Base-by-base conservation (phyloP, 306 rosid genomes). In the Quercus bicolor region DNA sequence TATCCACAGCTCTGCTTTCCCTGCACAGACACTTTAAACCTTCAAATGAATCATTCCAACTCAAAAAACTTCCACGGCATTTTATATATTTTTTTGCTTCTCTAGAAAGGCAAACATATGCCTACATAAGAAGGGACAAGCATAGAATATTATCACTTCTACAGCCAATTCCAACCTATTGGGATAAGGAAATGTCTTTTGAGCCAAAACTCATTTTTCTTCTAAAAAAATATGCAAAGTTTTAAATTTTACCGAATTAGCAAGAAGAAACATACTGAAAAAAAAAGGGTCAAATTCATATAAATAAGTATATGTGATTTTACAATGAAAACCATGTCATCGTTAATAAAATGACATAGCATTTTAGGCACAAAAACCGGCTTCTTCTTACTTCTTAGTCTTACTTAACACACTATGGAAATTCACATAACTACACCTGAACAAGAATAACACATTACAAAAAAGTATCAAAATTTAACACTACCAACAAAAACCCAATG, bases 1-100 rank as follows among this genome's bases (percentile, higher is more conserved):
- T 94, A 75, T 94, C 97, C 52, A 94, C 80, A 0, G 97, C 95
- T 23, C 97, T 86, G 79, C 98, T 94, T 75, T 94, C 97, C 72
- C 97, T 90, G 87, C 85, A 90, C 21, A 52, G 56, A 45, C 55
- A 83, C 59, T 68, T 70, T 69, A 14, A 75, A 77, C 34, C 68
- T 24, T 83, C 24, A 80, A 19, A 61, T 34, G 56, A 21, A 70
- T 73, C 40, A 74, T 43, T 78, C 37, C 51, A 26, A 70, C 19
- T 34, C 24, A 29, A 13, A 13, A 28, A 57, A 11, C 43, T 21
- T 6, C 51, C 4, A 12, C 13, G 1, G 14, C 55, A 34, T 40
- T 40, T 40, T 40, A 40, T 40, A 8, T 40, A 15, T 14, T 26
- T 71, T 37, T 23, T 24, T 1, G 37, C 8, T 43, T 6, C 19